These are phyloP conservation scores for Rhodotorula babjevae DNA, from an alignment of 768 basidiomycete species.

Conservation along the genomic window DNA sequence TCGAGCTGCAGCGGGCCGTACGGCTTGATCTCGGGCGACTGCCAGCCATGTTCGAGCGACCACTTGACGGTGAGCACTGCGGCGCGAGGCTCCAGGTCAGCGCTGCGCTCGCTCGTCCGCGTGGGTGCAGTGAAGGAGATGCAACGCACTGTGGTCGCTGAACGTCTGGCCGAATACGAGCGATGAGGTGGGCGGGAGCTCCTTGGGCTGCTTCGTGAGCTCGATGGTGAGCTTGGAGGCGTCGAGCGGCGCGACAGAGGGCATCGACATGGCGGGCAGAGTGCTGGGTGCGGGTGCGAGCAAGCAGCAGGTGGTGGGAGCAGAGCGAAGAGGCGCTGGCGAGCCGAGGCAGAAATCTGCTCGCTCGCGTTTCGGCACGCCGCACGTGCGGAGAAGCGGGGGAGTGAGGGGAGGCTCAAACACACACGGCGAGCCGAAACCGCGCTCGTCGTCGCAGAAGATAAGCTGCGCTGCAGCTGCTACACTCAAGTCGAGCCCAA, in stretches of 20 bases:
- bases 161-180: conserved; percentile 83
- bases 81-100: background rate
- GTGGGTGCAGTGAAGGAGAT: too few species aligned
- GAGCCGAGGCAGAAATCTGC: too few species aligned
- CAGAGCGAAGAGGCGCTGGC: background rate
- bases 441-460: too few species aligned
- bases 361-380: too few species aligned
- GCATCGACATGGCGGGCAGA: background rate
- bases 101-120: background rate
- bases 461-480: too few species aligned
- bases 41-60: conserved; percentile 72
- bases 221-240: conserved; percentile 22
- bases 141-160: conserved; percentile 35
- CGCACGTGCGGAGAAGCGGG: too few species aligned
- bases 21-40: conserved; percentile 69
- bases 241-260: background rate
- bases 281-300: too few species aligned
- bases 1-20: conserved; percentile 70
- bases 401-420: too few species aligned
- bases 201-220: conserved; percentile 52
- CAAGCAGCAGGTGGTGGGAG: background rate
- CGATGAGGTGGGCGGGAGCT: conserved; percentile 60
- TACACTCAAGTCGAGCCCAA: too few species aligned
- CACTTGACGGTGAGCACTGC: conserved; percentile 52
- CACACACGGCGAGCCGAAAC: too few species aligned